A percentile compares a stretch with the other conserved stretches of the same genome.
These are phyloP conservation scores for Parasarocladium wereldwijsianum DNA, from an alignment of 2,329 filamentous ascomycete species.

Conservation along the genomic window DNA sequence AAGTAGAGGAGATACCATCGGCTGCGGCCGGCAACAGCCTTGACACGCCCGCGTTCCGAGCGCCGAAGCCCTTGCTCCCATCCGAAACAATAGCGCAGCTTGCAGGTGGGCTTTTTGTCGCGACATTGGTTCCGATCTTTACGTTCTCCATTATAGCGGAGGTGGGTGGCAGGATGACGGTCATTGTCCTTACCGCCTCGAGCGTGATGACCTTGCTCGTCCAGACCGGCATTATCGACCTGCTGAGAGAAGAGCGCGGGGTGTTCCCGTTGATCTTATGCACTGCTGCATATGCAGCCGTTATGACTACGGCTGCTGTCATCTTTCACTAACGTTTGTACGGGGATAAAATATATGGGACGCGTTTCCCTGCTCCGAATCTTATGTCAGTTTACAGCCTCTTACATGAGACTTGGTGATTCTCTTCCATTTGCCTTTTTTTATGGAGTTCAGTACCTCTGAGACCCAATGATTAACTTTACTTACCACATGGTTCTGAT, in stretches of 20 bases:
- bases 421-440: not conserved
- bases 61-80: not conserved
- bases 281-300: conserved; percentile 17
- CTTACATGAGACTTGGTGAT: not conserved
- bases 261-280: conserved; percentile 12
- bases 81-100: conserved; percentile 2
- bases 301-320: conserved; percentile 15
- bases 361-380: not conserved
- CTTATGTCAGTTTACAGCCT: not conserved
- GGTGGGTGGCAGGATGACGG: conserved; percentile 40
- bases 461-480: too few relatives aligned
- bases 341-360: not conserved
- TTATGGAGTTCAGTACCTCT: not conserved
- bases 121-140: conserved; percentile 40
- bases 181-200: conserved; percentile 36
- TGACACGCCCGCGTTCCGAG: not conserved
- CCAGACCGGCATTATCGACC: conserved; percentile 11
- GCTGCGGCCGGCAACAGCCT: not conserved
- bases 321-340: not conserved
- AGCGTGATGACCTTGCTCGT: conserved; percentile 21
- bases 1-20: conserved; percentile 2
- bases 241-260: conserved; percentile 8
- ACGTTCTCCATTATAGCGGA: conserved; percentile 42
- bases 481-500: too few relatives aligned
- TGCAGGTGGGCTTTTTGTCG: conserved; percentile 11